These are phyloP conservation scores for Hypomontagnella monticulosa DNA, from an alignment of 495 filamentous ascomycete species.

Conservation along the genomic window DNA sequence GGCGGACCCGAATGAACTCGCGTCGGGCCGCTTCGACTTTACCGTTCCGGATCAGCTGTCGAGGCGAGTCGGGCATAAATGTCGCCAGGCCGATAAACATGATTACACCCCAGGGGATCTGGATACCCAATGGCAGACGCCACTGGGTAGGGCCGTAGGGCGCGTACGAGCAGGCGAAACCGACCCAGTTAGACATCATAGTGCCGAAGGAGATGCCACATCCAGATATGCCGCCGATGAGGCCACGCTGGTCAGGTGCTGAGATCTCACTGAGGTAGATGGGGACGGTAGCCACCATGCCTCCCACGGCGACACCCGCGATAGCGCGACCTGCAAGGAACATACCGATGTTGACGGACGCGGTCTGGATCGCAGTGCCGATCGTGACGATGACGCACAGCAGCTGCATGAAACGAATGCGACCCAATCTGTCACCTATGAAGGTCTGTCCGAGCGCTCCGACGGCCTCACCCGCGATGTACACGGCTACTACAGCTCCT, in stretches of 20 bases:
- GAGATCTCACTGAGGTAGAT: conserved; percentile 70
- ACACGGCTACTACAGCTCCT: conserved; percentile 70
- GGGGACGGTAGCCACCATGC: conserved; percentile 65
- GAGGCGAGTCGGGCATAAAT: conserved; percentile 69
- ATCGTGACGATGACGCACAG: conserved; percentile 67
- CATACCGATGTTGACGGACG: conserved; percentile 68
- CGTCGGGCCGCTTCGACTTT: conserved; percentile 59
- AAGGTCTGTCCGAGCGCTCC: conserved; percentile 64
- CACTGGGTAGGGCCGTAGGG: conserved; percentile 64
- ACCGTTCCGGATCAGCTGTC: conserved; percentile 64
- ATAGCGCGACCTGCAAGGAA: conserved; percentile 66
- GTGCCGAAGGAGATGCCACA: conserved; percentile 68
- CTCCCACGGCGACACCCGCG: conserved; percentile 66
- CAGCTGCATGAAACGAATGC: conserved; percentile 68
- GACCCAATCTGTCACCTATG: conserved; percentile 64
- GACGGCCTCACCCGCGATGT: conserved; percentile 67
- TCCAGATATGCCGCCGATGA: conserved; percentile 68
- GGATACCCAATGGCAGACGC: conserved; percentile 66
- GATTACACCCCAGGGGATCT: conserved; percentile 68
- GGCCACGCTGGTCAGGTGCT: conserved; percentile 60
- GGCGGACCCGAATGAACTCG: conserved; percentile 61
- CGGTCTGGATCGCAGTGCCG: conserved; percentile 65
- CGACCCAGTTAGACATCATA: conserved; percentile 68
- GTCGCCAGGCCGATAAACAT: conserved; percentile 65
- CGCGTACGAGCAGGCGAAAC: conserved; percentile 65